Percentiles rank a stretch among this genome's conserved stretches.
phyloP scores from a whole-genome alignment of 768 basidiomycete species.

The Amanita pallidorosea region DNA sequence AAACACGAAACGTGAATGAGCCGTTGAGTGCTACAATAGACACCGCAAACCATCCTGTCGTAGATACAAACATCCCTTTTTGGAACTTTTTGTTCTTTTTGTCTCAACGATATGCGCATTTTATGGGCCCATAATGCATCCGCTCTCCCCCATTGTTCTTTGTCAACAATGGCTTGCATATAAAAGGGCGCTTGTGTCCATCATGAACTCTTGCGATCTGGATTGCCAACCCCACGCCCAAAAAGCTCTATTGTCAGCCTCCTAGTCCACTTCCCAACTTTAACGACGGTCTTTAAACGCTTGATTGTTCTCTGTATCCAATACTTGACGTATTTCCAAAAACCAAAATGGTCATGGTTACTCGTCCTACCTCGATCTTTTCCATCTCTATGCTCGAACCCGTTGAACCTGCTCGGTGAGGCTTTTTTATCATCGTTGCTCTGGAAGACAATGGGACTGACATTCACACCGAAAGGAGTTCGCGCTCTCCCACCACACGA shows the following conservation, averaged over 20 bases:
- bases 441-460: not conserved
- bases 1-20: not conserved
- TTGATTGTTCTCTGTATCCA: not conserved
- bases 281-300: not conserved
- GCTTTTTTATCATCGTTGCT: not conserved
- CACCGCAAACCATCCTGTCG: not conserved
- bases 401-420: slow-evolving; percentile 9
- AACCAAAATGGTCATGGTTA: slow-evolving; percentile 3
- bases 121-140: not conserved
- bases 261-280: not conserved
- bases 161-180: not conserved
- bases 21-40: not conserved
- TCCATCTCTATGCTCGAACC: slow-evolving; percentile 17
- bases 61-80: not conserved
- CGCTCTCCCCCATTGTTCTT: not conserved
- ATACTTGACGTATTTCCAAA: not conserved
- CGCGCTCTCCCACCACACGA: slow-evolving; percentile 16
- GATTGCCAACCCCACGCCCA: not conserved
- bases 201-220: slow-evolving; percentile 3
- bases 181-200: not conserved
- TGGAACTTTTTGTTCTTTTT: not conserved
- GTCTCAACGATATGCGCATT: not conserved
- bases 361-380: slow-evolving; percentile 13
- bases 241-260: not conserved
- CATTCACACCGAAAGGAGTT: not conserved